Conservation (phyloP, 805 yeast genomes). For the Metschnikowia drakensbergensis region DNA sequence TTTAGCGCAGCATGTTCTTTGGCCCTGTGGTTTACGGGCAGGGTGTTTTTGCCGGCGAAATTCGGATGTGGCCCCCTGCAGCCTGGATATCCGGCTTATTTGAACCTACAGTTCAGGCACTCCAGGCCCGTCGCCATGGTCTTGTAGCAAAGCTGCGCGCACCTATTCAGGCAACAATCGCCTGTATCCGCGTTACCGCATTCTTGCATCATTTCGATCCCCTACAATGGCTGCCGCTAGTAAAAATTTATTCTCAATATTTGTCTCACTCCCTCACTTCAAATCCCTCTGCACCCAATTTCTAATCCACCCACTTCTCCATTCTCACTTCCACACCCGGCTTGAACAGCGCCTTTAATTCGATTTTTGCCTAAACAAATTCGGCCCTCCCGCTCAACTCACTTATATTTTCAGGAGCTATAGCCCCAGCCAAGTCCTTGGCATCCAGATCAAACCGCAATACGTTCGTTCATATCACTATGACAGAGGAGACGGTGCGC, state of each 20-base stretch:
- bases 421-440: not conserved
- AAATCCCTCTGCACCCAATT: constrained; percentile 1
- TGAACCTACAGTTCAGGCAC: not conserved
- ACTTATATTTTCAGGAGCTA: not conserved
- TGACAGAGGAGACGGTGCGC: not conserved
- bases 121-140: not conserved
- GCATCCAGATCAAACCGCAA: not conserved
- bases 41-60: too few species aligned
- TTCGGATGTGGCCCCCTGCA: too few species aligned
- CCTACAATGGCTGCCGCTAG: constrained; percentile 5
- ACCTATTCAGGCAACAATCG: not conserved
- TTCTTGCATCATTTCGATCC: constrained; percentile 1
- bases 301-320: not conserved
- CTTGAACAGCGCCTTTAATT: not conserved
- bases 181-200: not conserved
- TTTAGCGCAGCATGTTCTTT: too few species aligned
- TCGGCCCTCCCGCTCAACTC: not conserved
- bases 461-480: not conserved
- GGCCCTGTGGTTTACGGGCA: too few species aligned
- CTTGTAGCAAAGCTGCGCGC: not conserved
- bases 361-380: not conserved
- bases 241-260: constrained; percentile 2
- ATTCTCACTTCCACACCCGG: not conserved
- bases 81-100: too few species aligned
- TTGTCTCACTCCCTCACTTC: constrained; percentile 5